Base-by-base conservation (phyloP, 2,329 filamentous ascomycete species). In the Penicillium sp. region DNA sequence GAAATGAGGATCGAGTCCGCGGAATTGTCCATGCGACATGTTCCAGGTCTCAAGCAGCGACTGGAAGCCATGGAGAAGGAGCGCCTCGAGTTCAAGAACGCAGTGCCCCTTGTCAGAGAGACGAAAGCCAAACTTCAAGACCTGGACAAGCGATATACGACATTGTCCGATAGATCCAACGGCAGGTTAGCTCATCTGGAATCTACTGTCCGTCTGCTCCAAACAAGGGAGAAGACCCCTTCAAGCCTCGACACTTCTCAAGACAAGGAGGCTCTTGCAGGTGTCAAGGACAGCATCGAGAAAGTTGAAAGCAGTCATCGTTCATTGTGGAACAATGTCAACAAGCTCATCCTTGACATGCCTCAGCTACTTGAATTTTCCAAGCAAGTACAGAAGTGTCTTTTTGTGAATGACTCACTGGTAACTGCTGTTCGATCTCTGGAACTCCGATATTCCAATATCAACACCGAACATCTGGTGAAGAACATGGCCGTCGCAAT, bases 361-460 rank as follows among this genome's bases (percentile, higher is more conserved):
- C 54, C 42, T n/a, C 40, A 37, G 28, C 8, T 38, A 13, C 19
- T 15, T 15, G 30, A 53, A 12, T 54, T 22, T 28, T 26, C 13
- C 2, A 17, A 54, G 19, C 35, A 54, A 40, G 44, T 57, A 17
- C 42, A 37, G 8, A 55, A 45, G 38, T 55, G 53, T n/a, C 24
- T 55, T 2, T 26, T 38, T 30, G 17, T 10, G 17, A 15, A 68
- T 1, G 63, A 69, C 3, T 67, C 61, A 17, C n/a, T 75, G 3
- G 62, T 54, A 7, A 64, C 65, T 22, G 70, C 67, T n/a, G 38
- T 78, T 24, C 69, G 72, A 33, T 79, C 76, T 0, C 65, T 88
- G 8, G 80, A 84, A 67, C 59, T 62, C 0, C 84, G 83, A 62
- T 86, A 80, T 62, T 81, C 80, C 59, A 85, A 84, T 64, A 71